Conservation (phyloP, 2,329 filamentous ascomycete genomes). For the Blumeria hordei region DNA sequence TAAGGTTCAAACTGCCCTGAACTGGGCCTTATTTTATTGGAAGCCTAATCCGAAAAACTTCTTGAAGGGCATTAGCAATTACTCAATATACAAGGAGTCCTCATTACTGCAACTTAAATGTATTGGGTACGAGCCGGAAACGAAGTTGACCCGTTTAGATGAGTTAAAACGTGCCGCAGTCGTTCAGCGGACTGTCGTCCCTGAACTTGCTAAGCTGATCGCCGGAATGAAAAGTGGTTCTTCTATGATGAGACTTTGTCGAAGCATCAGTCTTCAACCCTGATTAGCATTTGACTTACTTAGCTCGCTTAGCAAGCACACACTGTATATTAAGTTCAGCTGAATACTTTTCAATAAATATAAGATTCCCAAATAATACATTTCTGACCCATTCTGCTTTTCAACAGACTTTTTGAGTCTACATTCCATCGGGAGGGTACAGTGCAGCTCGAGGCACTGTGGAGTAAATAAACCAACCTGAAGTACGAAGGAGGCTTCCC, state of each 20-base stretch:
- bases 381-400: too few relatives aligned
- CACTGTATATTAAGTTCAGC: too few relatives aligned
- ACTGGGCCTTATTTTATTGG: neutral
- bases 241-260: neutral
- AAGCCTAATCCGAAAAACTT: neutral
- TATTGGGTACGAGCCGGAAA: neutral
- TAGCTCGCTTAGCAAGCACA: too few relatives aligned
- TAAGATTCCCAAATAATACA: too few relatives aligned
- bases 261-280: too few relatives aligned
- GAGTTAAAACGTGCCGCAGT: neutral
- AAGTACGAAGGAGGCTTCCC: conserved; percentile 1
- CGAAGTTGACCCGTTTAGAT: neutral
- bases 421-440: neutral
- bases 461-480: neutral
- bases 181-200: neutral
- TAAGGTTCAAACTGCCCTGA: neutral
- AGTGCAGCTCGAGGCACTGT: neutral
- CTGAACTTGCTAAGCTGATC: neutral
- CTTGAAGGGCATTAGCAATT: neutral
- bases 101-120: neutral
- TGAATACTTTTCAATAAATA: too few relatives aligned
- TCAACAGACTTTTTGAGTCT: neutral
- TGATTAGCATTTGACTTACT: too few relatives aligned
- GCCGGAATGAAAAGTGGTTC: conserved; percentile 1
- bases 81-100: neutral